Evolutionary conservation across 2,329 filamentous ascomycete genomes (phyloP).

Genomic region (Cordyceps tenuipes): DNA sequence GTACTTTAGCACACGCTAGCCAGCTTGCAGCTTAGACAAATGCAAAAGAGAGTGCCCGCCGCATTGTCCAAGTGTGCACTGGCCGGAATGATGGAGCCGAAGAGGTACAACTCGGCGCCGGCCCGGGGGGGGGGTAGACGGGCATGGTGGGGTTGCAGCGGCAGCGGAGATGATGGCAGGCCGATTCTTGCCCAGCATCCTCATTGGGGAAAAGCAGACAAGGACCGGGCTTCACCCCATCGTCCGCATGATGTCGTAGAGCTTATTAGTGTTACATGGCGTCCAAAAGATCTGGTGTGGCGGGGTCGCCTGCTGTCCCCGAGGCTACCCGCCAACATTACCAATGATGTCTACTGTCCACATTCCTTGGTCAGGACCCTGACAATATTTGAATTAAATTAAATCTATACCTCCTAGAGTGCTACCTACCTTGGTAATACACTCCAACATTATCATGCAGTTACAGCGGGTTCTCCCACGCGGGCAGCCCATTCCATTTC

Average conservation of each 20-base stretch:
- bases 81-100: not conserved
- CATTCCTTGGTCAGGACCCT: too few species aligned
- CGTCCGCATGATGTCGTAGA: slow-evolving; percentile 2
- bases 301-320: too few species aligned
- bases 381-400: too few species aligned
- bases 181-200: not conserved
- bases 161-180: not conserved
- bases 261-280: not conserved
- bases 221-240: not conserved
- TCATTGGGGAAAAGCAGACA: not conserved
- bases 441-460: too few species aligned
- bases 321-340: too few species aligned
- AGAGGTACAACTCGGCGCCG: not conserved
- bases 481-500: too few species aligned
- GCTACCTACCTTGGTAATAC: too few species aligned
- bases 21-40: not conserved
- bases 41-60: too few species aligned
- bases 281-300: not conserved
- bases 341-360: too few species aligned
- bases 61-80: not conserved
- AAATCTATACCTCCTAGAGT: too few species aligned
- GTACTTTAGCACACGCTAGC: too few species aligned
- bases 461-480: too few species aligned
- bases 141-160: not conserved
- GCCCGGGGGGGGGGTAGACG: not conserved